Evolutionary conservation across 2,329 filamentous ascomycete species (phyloP).

Genomic region (Coniochaeta sp.): DNA sequence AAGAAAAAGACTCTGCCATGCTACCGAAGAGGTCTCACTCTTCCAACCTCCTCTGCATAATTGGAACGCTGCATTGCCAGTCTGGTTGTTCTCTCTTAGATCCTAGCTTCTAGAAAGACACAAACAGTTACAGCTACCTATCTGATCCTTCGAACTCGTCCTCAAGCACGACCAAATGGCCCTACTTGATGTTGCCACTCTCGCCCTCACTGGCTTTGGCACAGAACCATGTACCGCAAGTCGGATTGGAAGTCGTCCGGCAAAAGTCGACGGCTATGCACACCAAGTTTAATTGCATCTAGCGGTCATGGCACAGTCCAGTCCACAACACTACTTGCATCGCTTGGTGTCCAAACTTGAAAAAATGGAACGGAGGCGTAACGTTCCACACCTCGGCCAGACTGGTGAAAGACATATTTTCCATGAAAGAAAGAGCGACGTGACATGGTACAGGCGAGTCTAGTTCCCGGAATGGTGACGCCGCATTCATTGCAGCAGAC

Average conservation of each 20-base stretch:
- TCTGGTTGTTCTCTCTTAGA: no score
- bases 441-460: not conserved
- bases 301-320: not conserved
- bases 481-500: not conserved
- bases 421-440: not conserved
- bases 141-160: no score
- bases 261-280: slow-evolving; percentile 2
- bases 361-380: not conserved
- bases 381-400: not conserved
- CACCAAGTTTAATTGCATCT: not conserved
- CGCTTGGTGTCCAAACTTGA: not conserved
- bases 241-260: not conserved
- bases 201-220: not conserved
- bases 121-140: no score
- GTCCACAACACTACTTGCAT: not conserved
- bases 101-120: no score
- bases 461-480: not conserved
- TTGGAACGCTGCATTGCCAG: no score
- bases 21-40: no score
- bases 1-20: no score
- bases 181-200: no score
- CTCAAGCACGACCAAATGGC: no score
- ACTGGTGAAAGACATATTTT: not conserved
- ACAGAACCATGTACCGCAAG: not conserved
- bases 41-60: no score